These are phyloP conservation scores for Tirmania nivea DNA, from an alignment of 495 filamentous ascomycete species.

Conservation along the genomic window DNA sequence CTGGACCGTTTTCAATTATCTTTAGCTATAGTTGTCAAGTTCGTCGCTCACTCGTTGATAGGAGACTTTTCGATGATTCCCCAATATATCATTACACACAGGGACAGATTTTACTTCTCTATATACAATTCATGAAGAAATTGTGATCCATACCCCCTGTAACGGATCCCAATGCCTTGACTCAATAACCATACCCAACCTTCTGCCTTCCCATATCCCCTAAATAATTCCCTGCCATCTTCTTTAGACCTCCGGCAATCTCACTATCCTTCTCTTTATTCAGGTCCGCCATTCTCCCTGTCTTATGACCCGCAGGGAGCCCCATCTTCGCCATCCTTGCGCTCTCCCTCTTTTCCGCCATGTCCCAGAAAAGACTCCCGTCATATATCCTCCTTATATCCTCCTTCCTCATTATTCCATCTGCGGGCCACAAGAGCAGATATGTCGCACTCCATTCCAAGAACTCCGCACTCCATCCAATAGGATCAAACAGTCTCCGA, in stretches of 20 bases:
- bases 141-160: no score
- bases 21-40: no score
- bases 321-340: neutral
- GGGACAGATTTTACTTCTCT: no score
- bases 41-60: no score
- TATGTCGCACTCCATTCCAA: constrained; percentile 30
- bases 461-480: constrained; percentile 24
- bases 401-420: constrained; percentile 25
- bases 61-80: no score
- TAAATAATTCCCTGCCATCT: neutral
- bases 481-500: constrained; percentile 24
- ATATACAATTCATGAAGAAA: no score
- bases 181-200: no score
- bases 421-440: constrained; percentile 26
- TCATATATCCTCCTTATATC: constrained; percentile 22
- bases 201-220: neutral
- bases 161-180: no score
- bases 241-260: neutral
- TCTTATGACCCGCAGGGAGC: neutral
- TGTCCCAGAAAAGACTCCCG: constrained; percentile 25
- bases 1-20: no score
- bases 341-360: constrained; percentile 10
- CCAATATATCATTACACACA: no score
- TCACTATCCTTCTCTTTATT: neutral
- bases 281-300: neutral